Evolutionary conservation across 768 basidiomycete genomes (phyloP).

Genomic region (Kwoniella dendrophila): DNA sequence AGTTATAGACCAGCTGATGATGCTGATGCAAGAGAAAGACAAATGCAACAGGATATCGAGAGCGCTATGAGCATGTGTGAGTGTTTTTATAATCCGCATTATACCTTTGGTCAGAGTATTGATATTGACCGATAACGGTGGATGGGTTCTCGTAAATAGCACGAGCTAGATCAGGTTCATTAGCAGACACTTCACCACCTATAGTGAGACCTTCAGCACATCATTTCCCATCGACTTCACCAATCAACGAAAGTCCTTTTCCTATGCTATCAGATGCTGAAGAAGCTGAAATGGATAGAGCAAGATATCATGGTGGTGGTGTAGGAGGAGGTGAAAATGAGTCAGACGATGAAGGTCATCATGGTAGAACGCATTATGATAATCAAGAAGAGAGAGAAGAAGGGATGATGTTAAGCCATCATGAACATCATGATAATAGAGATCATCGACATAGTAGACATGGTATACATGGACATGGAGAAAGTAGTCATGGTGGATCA

Average conservation of each 20-base stretch:
- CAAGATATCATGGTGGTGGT: slow-evolving; percentile 38
- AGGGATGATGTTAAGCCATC: slow-evolving; percentile 20
- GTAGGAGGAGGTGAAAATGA: slow-evolving; percentile 30
- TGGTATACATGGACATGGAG: slow-evolving; percentile 13
- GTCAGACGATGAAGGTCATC: slow-evolving; percentile 29
- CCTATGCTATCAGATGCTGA: slow-evolving; percentile 51
- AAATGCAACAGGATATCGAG: slow-evolving; percentile 90
- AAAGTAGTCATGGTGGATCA: slow-evolving; percentile 18
- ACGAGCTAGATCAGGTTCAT: slow-evolving; percentile 46
- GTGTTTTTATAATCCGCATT: slow-evolving; percentile 23
- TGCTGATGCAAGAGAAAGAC: slow-evolving; percentile 78
- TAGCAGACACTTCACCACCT: slow-evolving; percentile 29
- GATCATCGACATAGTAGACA: slow-evolving; percentile 2
- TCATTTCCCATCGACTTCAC: slow-evolving; percentile 46
- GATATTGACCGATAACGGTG: neutral
- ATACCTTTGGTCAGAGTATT: too few species aligned
- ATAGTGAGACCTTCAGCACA: slow-evolving; percentile 33
- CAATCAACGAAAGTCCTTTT: slow-evolving; percentile 49
- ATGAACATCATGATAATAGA: slow-evolving; percentile 2
- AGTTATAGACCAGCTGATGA: slow-evolving; percentile 53
- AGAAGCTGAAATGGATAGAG: slow-evolving; percentile 52
- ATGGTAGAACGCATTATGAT: slow-evolving; percentile 23
- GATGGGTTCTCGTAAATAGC: too few species aligned
- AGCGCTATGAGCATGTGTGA: slow-evolving; percentile 65
- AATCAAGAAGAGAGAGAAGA: slow-evolving; percentile 27